Base-by-base conservation (phyloP, 2,329 filamentous ascomycete genomes). In the Graphilbum fragrans region DNA sequence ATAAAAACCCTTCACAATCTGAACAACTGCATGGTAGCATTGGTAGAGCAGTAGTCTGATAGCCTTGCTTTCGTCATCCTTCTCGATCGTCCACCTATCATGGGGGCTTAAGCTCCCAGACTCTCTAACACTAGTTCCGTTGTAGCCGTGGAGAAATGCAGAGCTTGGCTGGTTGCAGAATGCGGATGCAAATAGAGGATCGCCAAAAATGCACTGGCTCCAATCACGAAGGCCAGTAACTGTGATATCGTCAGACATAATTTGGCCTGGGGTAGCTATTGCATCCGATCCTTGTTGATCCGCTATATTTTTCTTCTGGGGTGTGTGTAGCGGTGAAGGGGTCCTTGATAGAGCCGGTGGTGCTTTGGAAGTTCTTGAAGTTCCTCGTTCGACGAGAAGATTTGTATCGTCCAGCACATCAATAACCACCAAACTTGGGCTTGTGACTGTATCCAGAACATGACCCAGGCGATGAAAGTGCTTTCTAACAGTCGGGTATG, bases 191-290 rank as follows among this genome's bases (percentile, higher is more conserved):
- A 80, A 59, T 3, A 79, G 52, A 0, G 74, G 73, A 45, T 80
- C 76, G 11, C 74, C 75, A 47, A 80, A 79, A 11, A 77, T 49
- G 35, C 69, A 69, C 44, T 67, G 69, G 45, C 69, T 69, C 74
- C 74, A 80, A 55, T 74, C 70, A 25, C 63, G 62, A n/a, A 79
- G 53, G 0, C 73, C 73, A 0, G 63, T 69, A 14, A 77, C 53
- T 19, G 51, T 52, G 14, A 67, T 55, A 1, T 46, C 42, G 3
- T 35, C 17, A 8, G 29, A 5, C 12, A 14, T 31, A 16, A 5
- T 16, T 7, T 16, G 8, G 8, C n/a, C 29, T 5, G 7, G 7
- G 12, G 43, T 21, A 34, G 32, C 32, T 34, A 5, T 18, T 34
- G 14, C 32, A 3, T n/a, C n/a, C n/a, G n/a, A n/a, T n/a, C n/a